phyloP scores from a whole-genome alignment of 805 yeast species.

The Yamadazyma phyllophila region DNA sequence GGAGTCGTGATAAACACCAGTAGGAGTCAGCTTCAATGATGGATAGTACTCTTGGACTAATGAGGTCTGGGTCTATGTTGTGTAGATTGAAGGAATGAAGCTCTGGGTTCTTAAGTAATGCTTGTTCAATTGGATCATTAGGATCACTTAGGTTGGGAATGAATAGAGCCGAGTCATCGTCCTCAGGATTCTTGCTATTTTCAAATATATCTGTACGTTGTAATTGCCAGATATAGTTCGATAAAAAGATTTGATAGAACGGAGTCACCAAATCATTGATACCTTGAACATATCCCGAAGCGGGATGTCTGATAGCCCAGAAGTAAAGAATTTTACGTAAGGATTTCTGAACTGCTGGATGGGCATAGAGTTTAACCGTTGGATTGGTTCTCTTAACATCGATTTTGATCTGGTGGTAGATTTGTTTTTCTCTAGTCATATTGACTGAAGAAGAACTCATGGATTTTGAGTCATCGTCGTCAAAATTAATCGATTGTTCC shows the following conservation, averaged over 20 bases:
- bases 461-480: constrained; percentile 22
- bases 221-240: constrained; percentile 55
- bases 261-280: constrained; percentile 94
- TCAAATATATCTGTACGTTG: constrained; percentile 21
- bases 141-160: constrained; percentile 36
- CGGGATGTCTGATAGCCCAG: constrained; percentile 97
- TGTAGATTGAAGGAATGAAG: constrained; percentile 41
- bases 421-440: constrained; percentile 43
- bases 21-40: constrained; percentile 92
- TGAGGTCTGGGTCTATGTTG: constrained; percentile 56
- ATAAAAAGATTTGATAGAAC: constrained; percentile 80
- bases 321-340: constrained; percentile 78
- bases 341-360: constrained; percentile 68
- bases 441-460: constrained; percentile 17
- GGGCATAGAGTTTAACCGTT: constrained; percentile 67
- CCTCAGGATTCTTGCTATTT: constrained; percentile 12
- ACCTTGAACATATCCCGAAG: constrained; percentile 97
- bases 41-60: constrained; percentile 59
- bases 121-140: constrained; percentile 21
- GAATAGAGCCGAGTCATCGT: constrained; percentile 24
- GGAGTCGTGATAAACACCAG: constrained; percentile 90
- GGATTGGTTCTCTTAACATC: constrained; percentile 96
- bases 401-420: constrained; percentile 94
- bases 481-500: constrained; percentile 45
- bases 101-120: constrained; percentile 24